phyloP scores from a whole-genome alignment of 495 filamentous ascomycete species.

The Tuber indicum region DNA sequence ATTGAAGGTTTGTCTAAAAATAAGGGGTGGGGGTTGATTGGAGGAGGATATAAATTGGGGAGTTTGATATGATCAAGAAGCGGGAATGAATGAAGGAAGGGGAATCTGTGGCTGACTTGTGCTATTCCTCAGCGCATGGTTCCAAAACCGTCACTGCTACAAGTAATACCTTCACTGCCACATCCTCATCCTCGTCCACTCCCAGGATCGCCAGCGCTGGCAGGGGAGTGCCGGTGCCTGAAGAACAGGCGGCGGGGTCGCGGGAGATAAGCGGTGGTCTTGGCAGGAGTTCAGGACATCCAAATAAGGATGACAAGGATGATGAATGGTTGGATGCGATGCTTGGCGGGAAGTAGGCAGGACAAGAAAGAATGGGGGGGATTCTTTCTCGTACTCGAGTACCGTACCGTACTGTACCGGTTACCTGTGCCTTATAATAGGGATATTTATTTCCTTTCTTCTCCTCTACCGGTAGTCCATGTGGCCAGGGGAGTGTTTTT shows the following conservation, averaged over 20 bases:
- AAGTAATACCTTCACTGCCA: background rate
- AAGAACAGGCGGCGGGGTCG: slow-evolving; percentile 15
- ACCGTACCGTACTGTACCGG: background rate
- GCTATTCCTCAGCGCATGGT: background rate
- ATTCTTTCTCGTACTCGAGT: background rate
- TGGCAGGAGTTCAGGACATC: slow-evolving; percentile 31
- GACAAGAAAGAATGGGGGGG: background rate
- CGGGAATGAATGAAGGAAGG: background rate
- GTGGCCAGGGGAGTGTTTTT: background rate
- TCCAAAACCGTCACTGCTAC: background rate
- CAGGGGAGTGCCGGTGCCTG: slow-evolving; percentile 8
- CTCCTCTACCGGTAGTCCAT: background rate
- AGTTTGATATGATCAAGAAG: background rate
- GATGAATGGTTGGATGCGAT: slow-evolving; percentile 39
- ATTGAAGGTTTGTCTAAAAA: background rate
- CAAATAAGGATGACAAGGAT: slow-evolving; percentile 26
- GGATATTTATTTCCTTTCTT: background rate
- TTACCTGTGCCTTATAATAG: background rate
- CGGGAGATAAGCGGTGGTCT: slow-evolving; percentile 32
- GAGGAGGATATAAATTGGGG: background rate
- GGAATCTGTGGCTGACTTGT: background rate
- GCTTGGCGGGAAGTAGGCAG: slow-evolving; percentile 31
- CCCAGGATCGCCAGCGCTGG: background rate
- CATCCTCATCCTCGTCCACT: background rate
- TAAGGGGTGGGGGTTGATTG: background rate